These are phyloP conservation scores for Polytolypa hystricis DNA, from an alignment of 2,329 filamentous ascomycete species.

Conservation along the genomic window DNA sequence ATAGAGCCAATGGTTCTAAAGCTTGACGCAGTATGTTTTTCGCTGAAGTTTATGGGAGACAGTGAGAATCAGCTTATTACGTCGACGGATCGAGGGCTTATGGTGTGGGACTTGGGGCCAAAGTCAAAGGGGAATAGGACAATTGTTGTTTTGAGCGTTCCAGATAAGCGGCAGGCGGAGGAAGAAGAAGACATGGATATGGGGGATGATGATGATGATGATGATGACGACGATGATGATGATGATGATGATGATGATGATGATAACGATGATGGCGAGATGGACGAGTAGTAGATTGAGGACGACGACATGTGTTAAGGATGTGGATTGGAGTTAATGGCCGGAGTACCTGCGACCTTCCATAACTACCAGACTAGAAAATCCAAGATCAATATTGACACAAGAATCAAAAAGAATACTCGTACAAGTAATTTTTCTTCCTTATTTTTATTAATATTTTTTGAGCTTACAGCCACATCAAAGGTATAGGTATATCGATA, in stretches of 20 bases:
- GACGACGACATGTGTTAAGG: constrained; percentile 7
- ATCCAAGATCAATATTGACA: too few species aligned
- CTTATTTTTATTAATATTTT: too few species aligned
- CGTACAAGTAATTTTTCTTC: too few species aligned
- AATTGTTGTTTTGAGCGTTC: constrained; percentile 6
- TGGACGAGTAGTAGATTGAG: not conserved
- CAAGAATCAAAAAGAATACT: too few species aligned
- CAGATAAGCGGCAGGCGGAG: not conserved
- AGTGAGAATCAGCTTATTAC: constrained; percentile 31
- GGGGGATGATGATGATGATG: not conserved
- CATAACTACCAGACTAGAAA: too few species aligned
- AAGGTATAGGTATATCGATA: too few species aligned
- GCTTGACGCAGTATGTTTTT: constrained; percentile 28
- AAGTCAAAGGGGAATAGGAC: constrained; percentile 17
- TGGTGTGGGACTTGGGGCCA: constrained; percentile 27
- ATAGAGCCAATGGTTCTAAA: constrained; percentile 24
- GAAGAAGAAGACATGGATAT: constrained; percentile 1
- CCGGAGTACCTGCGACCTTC: too few species aligned
- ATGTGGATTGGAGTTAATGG: too few species aligned
- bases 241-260: constrained; percentile 1
- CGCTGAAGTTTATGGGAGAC: constrained; percentile 22
- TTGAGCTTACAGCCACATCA: too few species aligned
- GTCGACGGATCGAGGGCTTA: constrained; percentile 32
- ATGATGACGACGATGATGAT: not conserved
- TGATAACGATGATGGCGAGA: not conserved